Evolutionary conservation across 2,329 filamentous ascomycete species (phyloP), one percentile per base, ranked within the genome.

Genomic region (Pseudogymnoascus sp.): DNA sequence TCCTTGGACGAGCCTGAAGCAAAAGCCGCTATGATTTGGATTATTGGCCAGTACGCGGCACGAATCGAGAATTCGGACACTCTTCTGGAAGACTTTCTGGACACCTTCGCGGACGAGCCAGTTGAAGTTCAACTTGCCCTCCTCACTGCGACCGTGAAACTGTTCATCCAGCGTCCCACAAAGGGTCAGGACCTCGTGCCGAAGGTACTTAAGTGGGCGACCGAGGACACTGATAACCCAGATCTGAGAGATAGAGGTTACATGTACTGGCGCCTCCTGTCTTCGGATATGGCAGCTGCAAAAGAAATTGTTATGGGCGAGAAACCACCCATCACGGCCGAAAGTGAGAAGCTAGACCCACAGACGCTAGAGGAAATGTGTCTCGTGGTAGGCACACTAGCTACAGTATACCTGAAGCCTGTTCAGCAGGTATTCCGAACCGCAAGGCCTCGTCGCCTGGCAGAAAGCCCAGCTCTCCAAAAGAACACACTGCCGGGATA

Each of bases 11-110:
- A 99, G 75, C 93, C 95, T 1, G 95, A 99, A 76, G 95, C 95
- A 53, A 99, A 99, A 75, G 93, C 95, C 1, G 95, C 95, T 64
- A 96, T 99, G 87, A 95, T 99, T 49, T 99, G 95, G 95, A 95
- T 99, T 37, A 99, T 99, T 73, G 95, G 95, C 1, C 91, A 99
- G 75, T 99, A 99, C 71, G 95, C 95, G 8, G 92, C 96, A 73
- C 88, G 95, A 49, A 99, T 99, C 69, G 95, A 99, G 74, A 97
- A 99, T 75, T 95, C 91, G 14, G 95, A 97, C 70, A 90, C 89
- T 0, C 82, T 99, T 2, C 83, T 99, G 7, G 93, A 99, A 70
- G 95, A 99, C 75, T 99, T 97, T 74, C 75, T 99, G 7, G 93
- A 93, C 73, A 90, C 91, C 0, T 99, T 97, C 77, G 84, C 90